Conservation (phyloP, 2,329 filamentous ascomycete species). For the Chrysoporthe cubensis region DNA sequence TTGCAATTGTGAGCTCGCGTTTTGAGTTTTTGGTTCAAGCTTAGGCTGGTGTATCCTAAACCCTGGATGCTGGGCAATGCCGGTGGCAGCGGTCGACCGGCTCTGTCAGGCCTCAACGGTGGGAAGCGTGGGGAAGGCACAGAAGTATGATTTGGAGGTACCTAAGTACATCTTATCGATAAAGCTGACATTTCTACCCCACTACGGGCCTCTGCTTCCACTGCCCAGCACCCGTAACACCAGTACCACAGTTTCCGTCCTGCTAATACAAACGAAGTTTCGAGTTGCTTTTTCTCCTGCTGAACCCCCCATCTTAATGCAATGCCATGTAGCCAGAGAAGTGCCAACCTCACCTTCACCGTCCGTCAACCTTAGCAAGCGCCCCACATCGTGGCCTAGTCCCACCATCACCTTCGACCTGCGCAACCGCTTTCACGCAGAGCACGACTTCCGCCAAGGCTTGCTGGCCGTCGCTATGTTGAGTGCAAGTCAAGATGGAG, state of each 20-base stretch:
- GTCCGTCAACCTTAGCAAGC: not conserved
- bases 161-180: conserved; percentile 20
- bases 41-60: not conserved
- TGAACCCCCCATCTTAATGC: not conserved
- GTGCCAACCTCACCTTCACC: not conserved
- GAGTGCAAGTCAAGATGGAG: conserved; percentile 33
- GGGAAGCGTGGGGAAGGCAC: not conserved
- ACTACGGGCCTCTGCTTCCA: not conserved
- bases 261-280: not conserved
- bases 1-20: too few species aligned
- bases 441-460: conserved; percentile 16
- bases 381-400: conserved; percentile 7
- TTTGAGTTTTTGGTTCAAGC: too few species aligned
- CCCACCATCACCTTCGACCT: not conserved
- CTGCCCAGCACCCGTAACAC: not conserved
- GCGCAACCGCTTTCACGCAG: not conserved
- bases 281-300: not conserved
- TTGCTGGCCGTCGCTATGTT: conserved; percentile 26
- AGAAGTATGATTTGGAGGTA: not conserved
- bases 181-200: conserved; percentile 17
- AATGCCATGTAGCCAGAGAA: conserved; percentile 3
- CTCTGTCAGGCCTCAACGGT: not conserved
- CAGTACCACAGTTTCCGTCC: not conserved
- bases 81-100: too few species aligned
- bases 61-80: not conserved